Base-by-base conservation (phyloP, 2,329 filamentous ascomycete genomes). In the Leptographium flavum region DNA sequence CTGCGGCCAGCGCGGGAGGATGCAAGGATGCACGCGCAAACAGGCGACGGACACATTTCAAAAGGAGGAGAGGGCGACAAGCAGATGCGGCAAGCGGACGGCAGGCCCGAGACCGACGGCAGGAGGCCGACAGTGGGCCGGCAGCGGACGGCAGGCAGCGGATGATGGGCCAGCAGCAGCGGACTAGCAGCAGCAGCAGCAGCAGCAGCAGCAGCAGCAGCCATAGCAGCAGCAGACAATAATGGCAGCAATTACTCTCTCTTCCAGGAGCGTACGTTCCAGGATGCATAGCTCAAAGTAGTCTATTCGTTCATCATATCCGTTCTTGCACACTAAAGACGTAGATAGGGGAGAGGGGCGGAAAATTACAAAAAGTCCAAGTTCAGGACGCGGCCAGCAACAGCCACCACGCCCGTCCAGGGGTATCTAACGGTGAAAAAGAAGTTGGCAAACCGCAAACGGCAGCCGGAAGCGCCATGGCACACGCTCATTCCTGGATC, bases 401-500 rank as follows among this genome's bases (percentile, higher is more conserved):
- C 27, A 27, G 15, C 30, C 43, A 45, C 5, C 21, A 23, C 44
- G 43, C 38, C 35, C 30, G 32, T 17, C 33, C 39, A 45, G 38
- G 43, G 37, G 37, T 46, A 46, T 46, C 33, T 32, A 46, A 42
- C 45, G 30, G 33, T 38, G 23, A 6, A 15, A 17, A 27, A 25
- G 36, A 27, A 22, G 23, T 8, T 25, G 17, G n/a, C 15, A 27
- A 39, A 21, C n/a, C n/a, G n/a, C n/a, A n/a, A n/a, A n/a, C n/a
- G n/a, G n/a, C n/a, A n/a, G n/a, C n/a, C n/a, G n/a, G n/a, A n/a
- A n/a, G n/a, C n/a, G n/a, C n/a, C n/a, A n/a, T n/a, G n/a, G n/a
- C 4, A 9, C 17, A 4, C 17, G 21, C 10, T 37, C 14, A 52
- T 45, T 52, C 50, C 30, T 28, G 43, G n/a, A 52, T 52, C 19